A percentile compares a stretch with the other conserved stretches of the same genome.
Evolutionary conservation across 345 rosid species (phyloP).

Genomic region (Orychophragmus violaceus): DNA sequence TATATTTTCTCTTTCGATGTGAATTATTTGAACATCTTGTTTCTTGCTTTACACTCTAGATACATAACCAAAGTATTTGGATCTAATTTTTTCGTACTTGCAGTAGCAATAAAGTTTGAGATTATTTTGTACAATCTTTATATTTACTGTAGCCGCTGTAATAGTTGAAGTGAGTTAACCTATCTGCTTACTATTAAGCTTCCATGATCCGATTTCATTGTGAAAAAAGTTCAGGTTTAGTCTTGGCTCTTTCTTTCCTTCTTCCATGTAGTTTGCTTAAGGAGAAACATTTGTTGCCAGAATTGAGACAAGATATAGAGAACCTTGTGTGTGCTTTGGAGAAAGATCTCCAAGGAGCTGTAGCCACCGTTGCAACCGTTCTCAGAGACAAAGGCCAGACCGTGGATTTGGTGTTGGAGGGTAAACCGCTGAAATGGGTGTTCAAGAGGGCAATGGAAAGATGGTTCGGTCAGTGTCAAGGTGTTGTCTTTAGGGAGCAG

Average conservation of each 20-base stretch:
- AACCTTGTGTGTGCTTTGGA: constrained; percentile 84
- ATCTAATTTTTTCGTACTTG: too few species aligned
- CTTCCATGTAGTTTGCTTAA: constrained; percentile 57
- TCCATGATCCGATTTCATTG: not conserved
- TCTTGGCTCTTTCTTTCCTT: not conserved
- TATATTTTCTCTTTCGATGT: not conserved
- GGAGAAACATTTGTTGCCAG: constrained; percentile 76
- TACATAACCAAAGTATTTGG: constrained; percentile 13
- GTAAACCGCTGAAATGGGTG: constrained; percentile 89
- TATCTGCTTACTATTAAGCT: not conserved
- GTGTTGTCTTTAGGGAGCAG: constrained; percentile 70
- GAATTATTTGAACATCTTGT: not conserved
- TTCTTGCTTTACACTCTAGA: not conserved
- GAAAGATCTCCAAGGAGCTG: constrained; percentile 69
- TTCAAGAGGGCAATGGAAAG: constrained; percentile 95
- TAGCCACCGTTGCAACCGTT: constrained; percentile 64
- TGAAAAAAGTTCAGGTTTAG: not conserved
- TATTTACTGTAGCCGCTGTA: too few species aligned
- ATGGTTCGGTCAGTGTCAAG: constrained; percentile 79
- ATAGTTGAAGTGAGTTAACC: constrained; percentile 68
- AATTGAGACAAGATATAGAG: constrained; percentile 53
- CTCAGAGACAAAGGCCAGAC: constrained; percentile 74
- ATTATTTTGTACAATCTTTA: too few species aligned
- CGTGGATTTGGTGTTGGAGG: constrained; percentile 81
- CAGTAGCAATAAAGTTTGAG: too few species aligned